Evolutionary conservation across 176 grass and related monocot genomes (phyloP).

Genomic region (Avena sativa): DNA sequence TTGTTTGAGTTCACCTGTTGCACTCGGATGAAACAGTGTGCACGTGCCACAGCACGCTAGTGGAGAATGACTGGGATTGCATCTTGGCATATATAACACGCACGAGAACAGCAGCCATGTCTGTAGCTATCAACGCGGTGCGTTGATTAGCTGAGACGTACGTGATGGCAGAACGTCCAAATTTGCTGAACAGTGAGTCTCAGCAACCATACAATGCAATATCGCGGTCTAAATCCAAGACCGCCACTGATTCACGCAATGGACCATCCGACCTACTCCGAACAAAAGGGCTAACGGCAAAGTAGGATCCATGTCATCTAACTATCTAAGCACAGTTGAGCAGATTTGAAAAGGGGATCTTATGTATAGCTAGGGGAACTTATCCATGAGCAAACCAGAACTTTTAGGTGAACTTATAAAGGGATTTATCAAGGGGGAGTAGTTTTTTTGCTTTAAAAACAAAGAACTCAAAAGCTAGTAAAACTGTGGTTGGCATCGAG

Average conservation of each 20-base stretch:
- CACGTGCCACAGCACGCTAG: not conserved
- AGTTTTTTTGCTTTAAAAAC: too few species aligned
- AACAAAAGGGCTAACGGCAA: not conserved
- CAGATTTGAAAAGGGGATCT: not conserved
- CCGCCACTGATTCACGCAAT: not conserved
- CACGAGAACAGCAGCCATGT: not conserved
- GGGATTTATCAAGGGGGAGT: not conserved
- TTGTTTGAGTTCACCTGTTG: not conserved
- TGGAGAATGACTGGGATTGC: not conserved
- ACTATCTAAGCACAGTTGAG: slow-evolving; percentile 1
- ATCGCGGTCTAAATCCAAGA: slow-evolving; percentile 11
- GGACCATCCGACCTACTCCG: not conserved
- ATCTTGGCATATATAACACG: not conserved
- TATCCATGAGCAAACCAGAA: not conserved
- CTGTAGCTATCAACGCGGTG: not conserved
- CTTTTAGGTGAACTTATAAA: not conserved
- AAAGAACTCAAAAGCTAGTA: too few species aligned
- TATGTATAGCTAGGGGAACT: not conserved
- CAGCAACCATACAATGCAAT: not conserved
- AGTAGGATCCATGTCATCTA: slow-evolving; percentile 12
- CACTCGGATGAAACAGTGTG: not conserved
- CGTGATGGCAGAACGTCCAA: not conserved
- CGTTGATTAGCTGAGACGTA: too few species aligned
- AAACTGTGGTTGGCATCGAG: not conserved
- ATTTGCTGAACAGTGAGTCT: not conserved